These are phyloP conservation scores for Boletus semigastroideus DNA, from an alignment of 1,284 basidiomycete genomes.

Conservation along the genomic window DNA sequence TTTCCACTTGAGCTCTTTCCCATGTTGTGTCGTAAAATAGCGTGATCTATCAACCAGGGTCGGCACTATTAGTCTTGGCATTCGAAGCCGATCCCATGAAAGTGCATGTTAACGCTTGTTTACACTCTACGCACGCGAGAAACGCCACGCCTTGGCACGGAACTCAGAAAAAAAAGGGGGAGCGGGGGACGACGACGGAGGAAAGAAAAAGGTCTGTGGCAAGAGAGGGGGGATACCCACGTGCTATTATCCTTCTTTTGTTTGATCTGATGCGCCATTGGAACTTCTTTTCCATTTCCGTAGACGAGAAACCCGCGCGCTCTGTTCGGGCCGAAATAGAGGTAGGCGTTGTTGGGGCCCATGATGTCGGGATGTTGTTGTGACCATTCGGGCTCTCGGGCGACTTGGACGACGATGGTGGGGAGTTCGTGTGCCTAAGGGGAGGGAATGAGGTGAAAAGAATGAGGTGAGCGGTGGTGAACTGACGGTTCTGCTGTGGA, in stretches of 20 bases:
- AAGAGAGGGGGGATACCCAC: slow-evolving; percentile 41
- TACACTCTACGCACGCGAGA: too few relatives aligned
- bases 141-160: too few relatives aligned
- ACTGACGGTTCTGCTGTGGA: slow-evolving; percentile 19
- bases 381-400: slow-evolving; percentile 62
- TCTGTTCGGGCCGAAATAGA: slow-evolving; percentile 67
- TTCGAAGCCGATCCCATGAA: background rate
- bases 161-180: background rate
- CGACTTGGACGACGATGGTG: slow-evolving; percentile 60
- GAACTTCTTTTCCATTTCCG: slow-evolving; percentile 56
- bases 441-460: too few relatives aligned
- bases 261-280: slow-evolving; percentile 56
- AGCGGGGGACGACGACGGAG: background rate
- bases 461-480: background rate
- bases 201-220: background rate
- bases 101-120: too few relatives aligned
- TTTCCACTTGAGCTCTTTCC: slow-evolving; percentile 71
- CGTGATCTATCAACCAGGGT: slow-evolving; percentile 47
- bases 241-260: slow-evolving; percentile 58
- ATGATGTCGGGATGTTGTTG: slow-evolving; percentile 62
- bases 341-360: slow-evolving; percentile 68
- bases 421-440: slow-evolving; percentile 50
- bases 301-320: slow-evolving; percentile 64
- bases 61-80: background rate
- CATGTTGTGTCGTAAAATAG: slow-evolving; percentile 67